Evolutionary conservation across 164 flowering plant species (phyloP).

Genomic region (Vitis labrusca): DNA sequence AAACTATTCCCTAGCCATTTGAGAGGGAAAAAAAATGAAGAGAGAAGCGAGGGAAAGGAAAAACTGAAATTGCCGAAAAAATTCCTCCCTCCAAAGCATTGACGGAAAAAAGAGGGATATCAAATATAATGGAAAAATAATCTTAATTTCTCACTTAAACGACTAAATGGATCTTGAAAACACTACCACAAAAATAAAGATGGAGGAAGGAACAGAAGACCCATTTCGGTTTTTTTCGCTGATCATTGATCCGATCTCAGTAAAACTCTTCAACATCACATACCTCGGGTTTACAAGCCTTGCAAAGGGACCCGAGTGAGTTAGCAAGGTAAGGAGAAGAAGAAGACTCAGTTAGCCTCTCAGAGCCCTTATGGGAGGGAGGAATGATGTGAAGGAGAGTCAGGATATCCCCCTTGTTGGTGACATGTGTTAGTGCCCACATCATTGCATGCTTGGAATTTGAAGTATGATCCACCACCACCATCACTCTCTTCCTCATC

Average conservation of each 20-base stretch:
- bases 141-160: neutral
- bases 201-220: neutral
- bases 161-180: neutral
- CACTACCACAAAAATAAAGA: neutral
- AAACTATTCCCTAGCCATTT: neutral
- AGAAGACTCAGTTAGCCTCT: slow-evolving; percentile 11
- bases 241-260: no score
- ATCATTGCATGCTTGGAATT: slow-evolving; percentile 83
- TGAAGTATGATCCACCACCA: slow-evolving; percentile 64
- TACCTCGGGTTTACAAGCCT: slow-evolving; percentile 86
- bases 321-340: slow-evolving; percentile 51
- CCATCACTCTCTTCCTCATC: slow-evolving; percentile 86
- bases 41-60: neutral
- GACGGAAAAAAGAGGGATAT: neutral
- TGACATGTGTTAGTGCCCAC: slow-evolving; percentile 92
- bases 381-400: slow-evolving; percentile 75
- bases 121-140: neutral
- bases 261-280: neutral
- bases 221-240: neutral
- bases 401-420: slow-evolving; percentile 77
- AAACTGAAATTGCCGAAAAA: neutral
- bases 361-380: slow-evolving; percentile 10
- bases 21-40: neutral
- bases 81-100: neutral
- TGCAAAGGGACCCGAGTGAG: slow-evolving; percentile 83